These are phyloP conservation scores for Solanum hybrid DNA, from an alignment of 305 asterid species.

Conservation along the genomic window DNA sequence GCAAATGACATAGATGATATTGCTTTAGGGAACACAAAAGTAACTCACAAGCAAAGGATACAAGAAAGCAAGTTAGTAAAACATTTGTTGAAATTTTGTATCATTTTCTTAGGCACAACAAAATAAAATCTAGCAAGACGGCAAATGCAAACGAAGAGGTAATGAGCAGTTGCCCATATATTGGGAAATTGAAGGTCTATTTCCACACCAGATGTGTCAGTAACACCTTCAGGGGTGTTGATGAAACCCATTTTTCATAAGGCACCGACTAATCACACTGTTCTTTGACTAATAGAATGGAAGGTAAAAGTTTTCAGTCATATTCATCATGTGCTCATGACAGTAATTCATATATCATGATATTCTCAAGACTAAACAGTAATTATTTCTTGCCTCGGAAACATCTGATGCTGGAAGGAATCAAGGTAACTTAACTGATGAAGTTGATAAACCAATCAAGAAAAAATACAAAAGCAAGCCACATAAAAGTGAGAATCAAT, in stretches of 20 bases:
- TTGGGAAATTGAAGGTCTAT: neutral
- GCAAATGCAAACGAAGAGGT: neutral
- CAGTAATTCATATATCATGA: neutral
- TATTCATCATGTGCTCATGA: neutral
- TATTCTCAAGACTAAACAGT: neutral
- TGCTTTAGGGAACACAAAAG: neutral
- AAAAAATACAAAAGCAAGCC: neutral
- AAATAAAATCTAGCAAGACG: neutral
- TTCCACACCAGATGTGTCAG: neutral
- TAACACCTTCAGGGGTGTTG: neutral
- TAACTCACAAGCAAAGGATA: neutral
- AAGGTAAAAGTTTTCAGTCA: neutral
- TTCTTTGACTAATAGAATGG: neutral
- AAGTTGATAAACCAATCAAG: neutral
- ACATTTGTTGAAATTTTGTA: neutral
- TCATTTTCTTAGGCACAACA: neutral
- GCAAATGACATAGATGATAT: neutral
- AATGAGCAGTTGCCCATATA: neutral
- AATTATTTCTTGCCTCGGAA: neutral
- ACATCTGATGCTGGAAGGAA: neutral
- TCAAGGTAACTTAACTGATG: neutral
- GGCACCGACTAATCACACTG: neutral
- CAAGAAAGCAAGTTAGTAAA: neutral
- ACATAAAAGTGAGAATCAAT: slow-evolving; percentile 4
- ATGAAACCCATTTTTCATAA: neutral